A percentile compares a stretch with the other conserved stretches of the same genome.
phyloP scores from a whole-genome alignment of 2,329 filamentous ascomycete genomes.

The Colletotrichum sidae region DNA sequence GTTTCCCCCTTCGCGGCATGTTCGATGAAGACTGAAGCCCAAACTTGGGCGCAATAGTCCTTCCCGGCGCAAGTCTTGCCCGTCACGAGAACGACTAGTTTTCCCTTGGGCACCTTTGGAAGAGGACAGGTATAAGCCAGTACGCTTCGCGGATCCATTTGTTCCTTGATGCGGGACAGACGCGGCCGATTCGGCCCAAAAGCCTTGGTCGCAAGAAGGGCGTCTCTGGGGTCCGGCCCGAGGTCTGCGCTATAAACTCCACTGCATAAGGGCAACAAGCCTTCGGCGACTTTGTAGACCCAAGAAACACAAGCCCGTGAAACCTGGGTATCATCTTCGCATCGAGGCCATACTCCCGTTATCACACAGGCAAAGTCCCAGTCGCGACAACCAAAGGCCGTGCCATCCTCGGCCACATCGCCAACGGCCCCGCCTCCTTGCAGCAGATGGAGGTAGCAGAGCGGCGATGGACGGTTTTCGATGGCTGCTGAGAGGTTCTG shows the following conservation, averaged over 20 bases:
- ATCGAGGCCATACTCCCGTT: constrained; percentile 70
- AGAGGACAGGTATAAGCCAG: constrained; percentile 68
- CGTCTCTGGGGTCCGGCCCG: constrained; percentile 70
- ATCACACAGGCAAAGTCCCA: constrained; percentile 75
- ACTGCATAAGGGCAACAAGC: constrained; percentile 60
- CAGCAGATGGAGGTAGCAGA: constrained; percentile 72
- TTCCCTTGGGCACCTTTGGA: constrained; percentile 48
- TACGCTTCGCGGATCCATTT: constrained; percentile 61
- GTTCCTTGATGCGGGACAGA: constrained; percentile 62
- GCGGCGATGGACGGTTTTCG: constrained; percentile 58
- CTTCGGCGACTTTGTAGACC: constrained; percentile 64
- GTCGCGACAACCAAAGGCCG: constrained; percentile 72
- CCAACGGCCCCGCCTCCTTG: constrained; percentile 67
- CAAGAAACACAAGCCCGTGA: constrained; percentile 57
- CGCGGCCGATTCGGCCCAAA: constrained; percentile 67
- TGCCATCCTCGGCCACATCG: constrained; percentile 56
- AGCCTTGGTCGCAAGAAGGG: constrained; percentile 60
- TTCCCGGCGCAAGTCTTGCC: constrained; percentile 68
- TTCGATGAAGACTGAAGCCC: constrained; percentile 55
- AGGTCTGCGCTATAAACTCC: constrained; percentile 72
- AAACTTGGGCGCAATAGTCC: constrained; percentile 68
- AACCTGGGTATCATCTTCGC: constrained; percentile 58
- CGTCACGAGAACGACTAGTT: constrained; percentile 68
- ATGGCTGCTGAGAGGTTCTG: constrained; percentile 58
- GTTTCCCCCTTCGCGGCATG: constrained; percentile 43